These are phyloP conservation scores for Cochlearia excelsa DNA, from an alignment of 345 rosid genomes.

Conservation along the genomic window DNA sequence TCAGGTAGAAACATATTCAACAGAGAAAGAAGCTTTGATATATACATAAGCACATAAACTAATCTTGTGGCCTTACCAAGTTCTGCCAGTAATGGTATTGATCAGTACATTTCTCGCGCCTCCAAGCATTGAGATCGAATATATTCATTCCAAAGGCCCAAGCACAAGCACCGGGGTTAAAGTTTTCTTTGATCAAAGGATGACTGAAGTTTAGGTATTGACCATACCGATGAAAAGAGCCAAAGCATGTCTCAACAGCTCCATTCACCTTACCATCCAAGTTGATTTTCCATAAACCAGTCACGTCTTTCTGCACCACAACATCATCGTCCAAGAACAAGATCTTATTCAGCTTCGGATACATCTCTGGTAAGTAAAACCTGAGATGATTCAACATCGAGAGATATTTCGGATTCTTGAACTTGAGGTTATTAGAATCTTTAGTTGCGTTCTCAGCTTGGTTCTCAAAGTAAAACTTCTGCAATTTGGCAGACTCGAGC, in stretches of 20 bases:
- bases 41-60: background rate
- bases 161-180: conserved; percentile 77
- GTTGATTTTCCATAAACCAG: conserved; percentile 79
- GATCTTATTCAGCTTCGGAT: conserved; percentile 73
- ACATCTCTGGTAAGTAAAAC: conserved; percentile 90
- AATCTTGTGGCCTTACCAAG: conserved; percentile 41
- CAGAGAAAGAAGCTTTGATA: conserved; percentile 6
- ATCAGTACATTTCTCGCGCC: conserved; percentile 56
- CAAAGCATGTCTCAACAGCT: conserved; percentile 92
- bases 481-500: conserved; percentile 58
- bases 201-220: conserved; percentile 76
- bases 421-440: conserved; percentile 43
- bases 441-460: conserved; percentile 47
- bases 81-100: conserved; percentile 65
- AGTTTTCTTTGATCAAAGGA: conserved; percentile 64
- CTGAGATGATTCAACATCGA: conserved; percentile 79
- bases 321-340: conserved; percentile 87
- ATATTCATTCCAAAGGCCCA: conserved; percentile 97
- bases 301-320: conserved; percentile 91
- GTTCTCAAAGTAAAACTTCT: conserved; percentile 48
- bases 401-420: conserved; percentile 56
- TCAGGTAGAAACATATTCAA: background rate
- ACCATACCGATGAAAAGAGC: conserved; percentile 76
- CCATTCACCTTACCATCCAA: conserved; percentile 91
- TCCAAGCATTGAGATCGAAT: conserved; percentile 90